Conservation (phyloP, 1,139 yeast species). For the Hansenula sp. region DNA sequence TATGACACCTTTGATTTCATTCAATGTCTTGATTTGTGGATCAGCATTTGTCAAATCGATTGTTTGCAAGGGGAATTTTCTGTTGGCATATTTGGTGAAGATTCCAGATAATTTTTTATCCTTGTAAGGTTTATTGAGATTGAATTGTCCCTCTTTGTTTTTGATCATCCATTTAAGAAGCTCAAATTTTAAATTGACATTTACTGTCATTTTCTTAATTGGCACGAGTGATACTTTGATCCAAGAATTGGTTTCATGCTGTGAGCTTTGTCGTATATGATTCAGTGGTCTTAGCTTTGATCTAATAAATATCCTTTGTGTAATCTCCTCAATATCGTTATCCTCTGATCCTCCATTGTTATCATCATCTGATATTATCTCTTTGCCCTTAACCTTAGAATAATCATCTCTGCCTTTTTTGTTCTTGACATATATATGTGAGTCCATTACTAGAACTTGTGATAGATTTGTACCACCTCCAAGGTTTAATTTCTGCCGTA, state of each 20-base stretch:
- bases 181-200: slow-evolving; percentile 24
- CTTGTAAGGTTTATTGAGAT: slow-evolving; percentile 27
- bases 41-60: slow-evolving; percentile 13
- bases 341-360: background rate
- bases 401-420: slow-evolving; percentile 4
- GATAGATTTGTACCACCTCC: background rate
- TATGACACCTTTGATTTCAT: slow-evolving; percentile 16
- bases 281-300: background rate
- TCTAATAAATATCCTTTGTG: slow-evolving; percentile 7
- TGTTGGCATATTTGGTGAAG: slow-evolving; percentile 25
- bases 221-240: slow-evolving; percentile 5
- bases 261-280: background rate
- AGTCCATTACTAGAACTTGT: background rate
- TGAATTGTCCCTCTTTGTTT: slow-evolving; percentile 23
- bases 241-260: background rate
- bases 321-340: slow-evolving; percentile 13
- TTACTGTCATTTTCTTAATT: background rate
- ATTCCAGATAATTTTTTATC: slow-evolving; percentile 24
- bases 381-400: slow-evolving; percentile 1
- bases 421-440: background rate
- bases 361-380: background rate
- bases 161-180: slow-evolving; percentile 31
- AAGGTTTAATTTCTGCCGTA: slow-evolving; percentile 9
- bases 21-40: slow-evolving; percentile 13
- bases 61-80: slow-evolving; percentile 18